phyloP scores from a whole-genome alignment of 2,329 filamentous ascomycete species.

The Sclerotinia borealis region DNA sequence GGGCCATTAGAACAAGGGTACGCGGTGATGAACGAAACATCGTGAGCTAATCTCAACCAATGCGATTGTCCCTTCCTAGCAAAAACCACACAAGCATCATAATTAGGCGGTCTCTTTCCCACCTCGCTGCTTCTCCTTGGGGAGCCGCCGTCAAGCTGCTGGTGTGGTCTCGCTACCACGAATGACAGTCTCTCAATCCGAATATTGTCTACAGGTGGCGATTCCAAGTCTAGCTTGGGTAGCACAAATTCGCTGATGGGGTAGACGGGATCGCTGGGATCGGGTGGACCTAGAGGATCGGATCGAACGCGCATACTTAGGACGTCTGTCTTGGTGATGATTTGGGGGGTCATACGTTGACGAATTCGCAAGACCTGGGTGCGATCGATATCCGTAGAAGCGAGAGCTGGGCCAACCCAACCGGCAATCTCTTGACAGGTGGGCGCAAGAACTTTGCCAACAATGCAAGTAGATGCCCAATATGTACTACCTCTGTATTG shows the following conservation, averaged over 20 bases:
- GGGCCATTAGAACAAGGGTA: constrained; percentile 59
- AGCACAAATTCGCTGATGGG: constrained; percentile 64
- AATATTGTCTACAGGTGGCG: constrained; percentile 54
- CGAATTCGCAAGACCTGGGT: constrained; percentile 67
- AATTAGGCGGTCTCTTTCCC: constrained; percentile 39
- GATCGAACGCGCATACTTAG: constrained; percentile 61
- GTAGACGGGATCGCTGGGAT: constrained; percentile 47
- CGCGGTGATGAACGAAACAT: constrained; percentile 60
- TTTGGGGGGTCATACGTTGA: constrained; percentile 51
- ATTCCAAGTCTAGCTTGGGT: constrained; percentile 43
- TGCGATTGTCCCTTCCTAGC: constrained; percentile 58
- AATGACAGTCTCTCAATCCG: constrained; percentile 60
- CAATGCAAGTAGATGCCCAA: constrained; percentile 66
- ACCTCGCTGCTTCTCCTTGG: constrained; percentile 3
- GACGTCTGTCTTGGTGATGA: constrained; percentile 53
- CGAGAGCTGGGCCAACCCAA: constrained; percentile 68
- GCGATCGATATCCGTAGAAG: constrained; percentile 58
- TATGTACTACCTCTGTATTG: constrained; percentile 75
- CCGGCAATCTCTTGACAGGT: constrained; percentile 66
- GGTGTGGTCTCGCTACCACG: neutral
- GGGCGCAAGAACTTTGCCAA: constrained; percentile 69
- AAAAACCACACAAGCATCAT: constrained; percentile 57
- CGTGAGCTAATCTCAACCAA: constrained; percentile 56
- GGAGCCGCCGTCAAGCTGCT: neutral
- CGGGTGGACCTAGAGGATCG: constrained; percentile 57